phyloP scores from a whole-genome alignment of 768 basidiomycete genomes.

The Favolaschia claudopus region DNA sequence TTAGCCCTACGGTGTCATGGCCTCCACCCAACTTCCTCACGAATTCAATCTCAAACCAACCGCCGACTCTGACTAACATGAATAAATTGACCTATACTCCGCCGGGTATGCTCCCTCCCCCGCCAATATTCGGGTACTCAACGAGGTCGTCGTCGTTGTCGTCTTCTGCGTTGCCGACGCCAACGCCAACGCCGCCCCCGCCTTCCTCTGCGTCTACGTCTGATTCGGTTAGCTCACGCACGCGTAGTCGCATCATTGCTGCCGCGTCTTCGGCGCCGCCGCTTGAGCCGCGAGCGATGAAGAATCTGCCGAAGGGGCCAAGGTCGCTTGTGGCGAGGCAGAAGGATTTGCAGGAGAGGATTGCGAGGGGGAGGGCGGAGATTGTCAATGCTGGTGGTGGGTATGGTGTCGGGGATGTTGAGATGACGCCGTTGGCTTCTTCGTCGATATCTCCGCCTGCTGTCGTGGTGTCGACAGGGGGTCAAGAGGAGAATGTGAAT shows the following conservation, averaged over 20 bases:
- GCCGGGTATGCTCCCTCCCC: not conserved
- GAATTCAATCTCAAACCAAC: slow-evolving; percentile 14
- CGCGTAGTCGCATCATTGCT: no score
- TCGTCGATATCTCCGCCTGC: not conserved
- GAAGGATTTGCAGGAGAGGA: slow-evolving; percentile 54
- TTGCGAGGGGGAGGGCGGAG: slow-evolving; percentile 46
- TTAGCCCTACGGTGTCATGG: not conserved
- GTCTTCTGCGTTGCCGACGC: not conserved
- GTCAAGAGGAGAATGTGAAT: not conserved
- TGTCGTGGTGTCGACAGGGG: no score
- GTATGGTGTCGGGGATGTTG: not conserved
- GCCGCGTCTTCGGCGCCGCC: slow-evolving; percentile 28
- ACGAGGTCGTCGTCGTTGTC: no score
- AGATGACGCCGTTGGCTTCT: not conserved
- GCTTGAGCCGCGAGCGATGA: slow-evolving; percentile 48
- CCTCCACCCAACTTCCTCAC: not conserved
- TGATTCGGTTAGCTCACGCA: no score
- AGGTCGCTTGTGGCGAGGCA: slow-evolving; percentile 49
- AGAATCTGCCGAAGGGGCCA: slow-evolving; percentile 46
- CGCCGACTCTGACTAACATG: not conserved
- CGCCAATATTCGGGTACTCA: no score
- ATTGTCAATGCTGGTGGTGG: slow-evolving; percentile 25
- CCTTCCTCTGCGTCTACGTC: no score
- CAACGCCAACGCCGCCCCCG: not conserved
- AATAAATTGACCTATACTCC: not conserved